Base-by-base conservation (phyloP, 352 stramenopile genomes). In the Phytophthora meadii region DNA sequence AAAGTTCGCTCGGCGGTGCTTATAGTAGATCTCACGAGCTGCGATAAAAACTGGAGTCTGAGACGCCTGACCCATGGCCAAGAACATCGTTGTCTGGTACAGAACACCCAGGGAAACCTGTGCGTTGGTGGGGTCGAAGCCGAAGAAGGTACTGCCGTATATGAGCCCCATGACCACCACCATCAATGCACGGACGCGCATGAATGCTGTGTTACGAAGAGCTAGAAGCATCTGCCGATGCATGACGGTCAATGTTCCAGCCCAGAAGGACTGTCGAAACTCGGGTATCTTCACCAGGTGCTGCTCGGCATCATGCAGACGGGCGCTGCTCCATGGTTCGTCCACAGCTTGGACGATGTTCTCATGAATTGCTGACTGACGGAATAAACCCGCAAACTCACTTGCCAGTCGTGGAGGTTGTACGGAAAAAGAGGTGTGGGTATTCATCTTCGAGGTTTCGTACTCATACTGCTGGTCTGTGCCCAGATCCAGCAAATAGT, bases 1-100 rank as follows among this genome's bases (percentile, higher is more conserved):
- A 63, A 97, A 97, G 61, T 97, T 96, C 25, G 82, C 77, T n/a
- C 90, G 81, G 0, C 79, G 77, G 10, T 94, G 85, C 58, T 90
- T 92, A 70, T 92, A 90, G 72, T 83, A 94, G 27, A 83, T 58
- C 10, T 57, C 68, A 2, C 66, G 73, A 3, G 61, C 60, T 14
- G 83, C 69, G 58, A 92, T 80, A 42, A 93, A 81, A 5, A 68
- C 73, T 25, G 86, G 82, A 5, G 94, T 70, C 34, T 85, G 74
- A 1, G 82, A 56, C 32, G 88, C 81, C 10, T 79, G 72, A 22
- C 81, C 77, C 24, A 95, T 27, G 5, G 72, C 69, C 12, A 88
- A 63, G 39, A 89, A 93, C 51, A 96, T 81, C 9, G 89, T 71
- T 12, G 69, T 72, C 41, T 88, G 73, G 61, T 90, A 95, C 6